Base-by-base conservation (phyloP, 2,329 filamentous ascomycete species). In the Ophiobolus disseminans region DNA sequence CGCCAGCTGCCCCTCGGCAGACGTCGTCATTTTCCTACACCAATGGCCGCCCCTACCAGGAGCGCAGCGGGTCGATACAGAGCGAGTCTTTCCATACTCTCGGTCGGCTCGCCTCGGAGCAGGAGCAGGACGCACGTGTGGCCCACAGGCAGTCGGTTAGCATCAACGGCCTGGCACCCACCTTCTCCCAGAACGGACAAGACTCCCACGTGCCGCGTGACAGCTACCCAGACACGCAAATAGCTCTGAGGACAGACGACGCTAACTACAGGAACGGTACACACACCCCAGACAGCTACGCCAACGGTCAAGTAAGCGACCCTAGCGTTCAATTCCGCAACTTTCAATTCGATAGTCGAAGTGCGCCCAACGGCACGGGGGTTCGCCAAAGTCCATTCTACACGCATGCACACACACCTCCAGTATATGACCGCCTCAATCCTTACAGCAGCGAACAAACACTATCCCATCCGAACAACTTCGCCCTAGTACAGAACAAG, bases 11-110 rank as follows among this genome's bases (percentile, higher is more conserved):
- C 75, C 73, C 67, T 74, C 80, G 30, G 22, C 77, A 78, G 25
- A 74, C 77, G 3, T 65, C 74, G 5, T 81, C 82, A 0, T 78
- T 80, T 48, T 77, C 79, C 5, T 78, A 81, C 50, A 67, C 73
- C 35, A 79, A 76, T 50, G 70, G 70, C 13, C 68, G 73, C 8
- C 32, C 58, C 5, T 72, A 66, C 39, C 69, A 63, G 28, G 72
- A 73, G 31, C 73, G 73, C n/a, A 71, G 70, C 44, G 69, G 68
- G 13, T 73, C 69, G 1, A 67, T 73, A 32, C 64, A 70, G 21
- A 74, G 72, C 48, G 73, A 76, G 25, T 63, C 71, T 10, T 56
- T 69, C n/a, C 56, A 69, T 8, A 62, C 70, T 13, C 62, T 76
- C 10, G 58, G 60, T 21, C 66, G 72, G 17, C 45, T 73, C 31